A percentile compares a stretch with the other conserved stretches of the same genome.
Evolutionary conservation across 768 basidiomycete species (phyloP).

Genomic region (Collybiopsis luxurians): DNA sequence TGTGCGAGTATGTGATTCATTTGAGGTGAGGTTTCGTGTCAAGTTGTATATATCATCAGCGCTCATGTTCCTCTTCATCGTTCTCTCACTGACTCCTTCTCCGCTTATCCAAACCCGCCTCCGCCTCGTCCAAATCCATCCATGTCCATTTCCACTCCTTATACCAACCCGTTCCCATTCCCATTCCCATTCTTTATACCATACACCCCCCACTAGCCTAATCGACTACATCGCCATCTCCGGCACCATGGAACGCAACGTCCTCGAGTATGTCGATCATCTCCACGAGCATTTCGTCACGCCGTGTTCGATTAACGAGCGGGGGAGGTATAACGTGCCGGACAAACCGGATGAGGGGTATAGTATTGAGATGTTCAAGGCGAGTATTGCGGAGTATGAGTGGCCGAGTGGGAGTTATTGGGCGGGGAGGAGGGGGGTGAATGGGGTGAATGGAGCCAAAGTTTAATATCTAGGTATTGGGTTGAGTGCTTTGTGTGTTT

Average conservation of each 20-base stretch:
- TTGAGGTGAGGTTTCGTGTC: slow-evolving; percentile 44
- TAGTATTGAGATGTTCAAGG: slow-evolving; percentile 85
- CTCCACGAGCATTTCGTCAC: slow-evolving; percentile 91
- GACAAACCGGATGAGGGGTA: slow-evolving; percentile 74
- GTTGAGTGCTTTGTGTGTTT: too few species aligned
- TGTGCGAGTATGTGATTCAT: slow-evolving; percentile 91
- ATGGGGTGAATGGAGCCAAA: background rate
- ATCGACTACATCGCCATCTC: slow-evolving; percentile 95
- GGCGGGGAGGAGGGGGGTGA: slow-evolving; percentile 30
- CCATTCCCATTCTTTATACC: slow-evolving; percentile 3
- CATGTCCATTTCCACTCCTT: too few species aligned
- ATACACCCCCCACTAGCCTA: too few species aligned
- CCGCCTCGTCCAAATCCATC: too few species aligned
- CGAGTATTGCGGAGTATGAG: slow-evolving; percentile 79
- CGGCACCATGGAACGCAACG: slow-evolving; percentile 91
- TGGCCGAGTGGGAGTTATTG: slow-evolving; percentile 89
- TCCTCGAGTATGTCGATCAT: slow-evolving; percentile 88
- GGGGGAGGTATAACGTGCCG: slow-evolving; percentile 88
- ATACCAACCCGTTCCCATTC: too few species aligned
- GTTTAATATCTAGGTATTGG: too few species aligned
- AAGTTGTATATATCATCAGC: background rate
- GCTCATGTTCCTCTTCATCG: too few species aligned
- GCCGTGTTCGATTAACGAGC: slow-evolving; percentile 83
- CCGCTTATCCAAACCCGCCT: too few species aligned
- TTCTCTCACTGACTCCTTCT: too few species aligned